phyloP scores from a whole-genome alignment of 2,329 filamentous ascomycete species.

The Didymella pomorum region DNA sequence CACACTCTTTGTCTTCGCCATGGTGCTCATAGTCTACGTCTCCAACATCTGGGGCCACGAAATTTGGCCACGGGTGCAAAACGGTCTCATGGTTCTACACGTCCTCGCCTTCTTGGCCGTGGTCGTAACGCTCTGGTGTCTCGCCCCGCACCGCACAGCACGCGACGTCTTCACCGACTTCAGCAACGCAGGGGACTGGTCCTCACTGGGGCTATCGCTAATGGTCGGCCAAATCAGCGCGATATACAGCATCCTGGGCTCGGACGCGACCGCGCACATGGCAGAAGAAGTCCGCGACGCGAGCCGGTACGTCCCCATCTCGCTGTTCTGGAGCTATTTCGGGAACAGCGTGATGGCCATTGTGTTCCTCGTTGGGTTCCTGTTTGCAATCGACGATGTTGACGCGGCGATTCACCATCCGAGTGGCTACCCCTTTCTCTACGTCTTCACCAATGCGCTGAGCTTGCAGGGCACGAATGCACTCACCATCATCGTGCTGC shows the following conservation, averaged over 20 bases:
- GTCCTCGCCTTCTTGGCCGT: slow-evolving; percentile 60
- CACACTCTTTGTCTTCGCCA: slow-evolving; percentile 57
- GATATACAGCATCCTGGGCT: slow-evolving; percentile 20
- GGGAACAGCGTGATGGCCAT: slow-evolving; percentile 47
- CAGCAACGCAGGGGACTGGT: slow-evolving; percentile 54
- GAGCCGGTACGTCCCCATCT: slow-evolving; percentile 42
- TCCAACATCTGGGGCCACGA: slow-evolving; percentile 54
- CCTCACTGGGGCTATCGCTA: slow-evolving; percentile 12
- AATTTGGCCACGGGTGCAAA: slow-evolving; percentile 35
- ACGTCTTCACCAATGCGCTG: slow-evolving; percentile 44
- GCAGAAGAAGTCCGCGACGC: slow-evolving; percentile 52
- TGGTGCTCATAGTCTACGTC: slow-evolving; percentile 42
- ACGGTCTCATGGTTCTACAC: slow-evolving; percentile 52
- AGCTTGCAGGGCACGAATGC: slow-evolving; percentile 28
- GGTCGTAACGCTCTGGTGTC: slow-evolving; percentile 47
- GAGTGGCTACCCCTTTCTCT: slow-evolving; percentile 49
- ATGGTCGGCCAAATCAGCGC: slow-evolving; percentile 10
- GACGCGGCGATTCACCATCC: slow-evolving; percentile 38
- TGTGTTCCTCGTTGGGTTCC: slow-evolving; percentile 49
- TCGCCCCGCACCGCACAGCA: slow-evolving; percentile 45
- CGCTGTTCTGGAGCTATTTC: slow-evolving; percentile 49
- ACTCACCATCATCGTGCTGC: slow-evolving; percentile 34
- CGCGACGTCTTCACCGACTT: slow-evolving; percentile 57
- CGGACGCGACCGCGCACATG: slow-evolving; percentile 50
- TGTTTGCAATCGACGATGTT: slow-evolving; percentile 45